Evolutionary conservation across 345 rosid species (phyloP).

Genomic region (Viola odorata): DNA sequence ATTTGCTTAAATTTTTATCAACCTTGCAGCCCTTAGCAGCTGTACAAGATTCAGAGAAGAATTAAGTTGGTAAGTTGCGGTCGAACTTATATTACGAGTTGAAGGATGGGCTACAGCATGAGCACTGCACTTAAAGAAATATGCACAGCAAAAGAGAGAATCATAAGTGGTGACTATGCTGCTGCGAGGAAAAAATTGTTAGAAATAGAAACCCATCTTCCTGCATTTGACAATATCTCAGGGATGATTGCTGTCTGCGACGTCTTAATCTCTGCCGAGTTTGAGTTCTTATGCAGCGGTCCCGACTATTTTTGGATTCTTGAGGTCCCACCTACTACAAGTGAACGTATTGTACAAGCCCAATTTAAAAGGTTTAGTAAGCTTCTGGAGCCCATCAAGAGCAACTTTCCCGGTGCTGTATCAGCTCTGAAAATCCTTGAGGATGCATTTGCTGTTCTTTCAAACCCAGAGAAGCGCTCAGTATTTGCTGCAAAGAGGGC

Average conservation of each 20-base stretch:
- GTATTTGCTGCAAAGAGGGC: slow-evolving; percentile 4
- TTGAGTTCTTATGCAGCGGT: not conserved
- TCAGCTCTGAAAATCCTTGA: slow-evolving; percentile 3
- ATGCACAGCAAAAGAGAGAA: not conserved
- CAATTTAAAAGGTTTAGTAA: not conserved
- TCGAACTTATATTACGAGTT: too few species aligned
- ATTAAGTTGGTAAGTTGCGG: too few species aligned
- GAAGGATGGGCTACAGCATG: not conserved
- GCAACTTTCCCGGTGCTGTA: slow-evolving; percentile 8
- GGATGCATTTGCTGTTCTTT: slow-evolving; percentile 8
- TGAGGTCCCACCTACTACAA: slow-evolving; percentile 3
- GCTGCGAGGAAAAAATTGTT: slow-evolving; percentile 1
- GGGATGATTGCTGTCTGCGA: slow-evolving; percentile 10
- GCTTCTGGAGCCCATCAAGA: slow-evolving; percentile 1
- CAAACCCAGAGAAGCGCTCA: not conserved
- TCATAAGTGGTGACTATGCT: not conserved
- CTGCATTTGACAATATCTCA: not conserved
- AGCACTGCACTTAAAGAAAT: not conserved
- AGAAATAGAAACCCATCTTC: not conserved
- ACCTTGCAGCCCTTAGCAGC: too few species aligned
- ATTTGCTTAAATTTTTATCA: too few species aligned
- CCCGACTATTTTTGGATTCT: slow-evolving; percentile 2
- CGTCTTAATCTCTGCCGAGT: not conserved
- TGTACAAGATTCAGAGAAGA: too few species aligned
- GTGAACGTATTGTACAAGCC: not conserved